These are phyloP conservation scores for Chaetothyriales sp. DNA, from an alignment of 2,329 filamentous ascomycete genomes.

Conservation along the genomic window DNA sequence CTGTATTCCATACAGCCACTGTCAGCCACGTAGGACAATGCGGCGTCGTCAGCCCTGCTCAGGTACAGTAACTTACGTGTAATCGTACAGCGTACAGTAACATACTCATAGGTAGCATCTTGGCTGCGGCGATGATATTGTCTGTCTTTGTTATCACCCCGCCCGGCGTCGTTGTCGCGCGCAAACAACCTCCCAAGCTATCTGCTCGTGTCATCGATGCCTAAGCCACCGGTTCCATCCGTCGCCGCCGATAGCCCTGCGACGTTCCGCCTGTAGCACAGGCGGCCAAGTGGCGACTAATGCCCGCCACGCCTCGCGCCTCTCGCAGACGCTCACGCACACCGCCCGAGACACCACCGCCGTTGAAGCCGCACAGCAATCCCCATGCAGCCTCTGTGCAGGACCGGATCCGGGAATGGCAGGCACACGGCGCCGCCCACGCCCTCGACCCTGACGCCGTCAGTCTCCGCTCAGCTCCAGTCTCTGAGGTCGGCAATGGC, in stretches of 20 bases:
- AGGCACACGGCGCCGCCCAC: conserved; percentile 53
- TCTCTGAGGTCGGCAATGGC: conserved; percentile 5
- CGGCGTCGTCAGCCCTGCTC: background rate
- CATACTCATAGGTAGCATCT: too few species aligned
- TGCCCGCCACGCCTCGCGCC: conserved; percentile 19
- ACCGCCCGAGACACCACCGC: conserved; percentile 2
- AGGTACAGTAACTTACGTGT: background rate
- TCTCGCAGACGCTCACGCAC: conserved; percentile 15
- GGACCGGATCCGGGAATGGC: conserved; percentile 72
- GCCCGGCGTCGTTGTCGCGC: background rate
- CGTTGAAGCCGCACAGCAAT: conserved; percentile 18
- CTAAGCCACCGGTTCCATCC: background rate
- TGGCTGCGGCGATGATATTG: background rate
- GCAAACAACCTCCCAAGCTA: background rate
- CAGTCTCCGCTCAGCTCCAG: conserved; percentile 13
- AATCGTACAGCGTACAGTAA: too few species aligned
- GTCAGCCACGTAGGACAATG: background rate
- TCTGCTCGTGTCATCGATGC: background rate
- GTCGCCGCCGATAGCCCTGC: background rate
- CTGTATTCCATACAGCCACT: background rate
- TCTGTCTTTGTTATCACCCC: background rate
- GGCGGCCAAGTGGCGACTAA: conserved; percentile 1
- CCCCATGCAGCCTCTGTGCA: conserved; percentile 52
- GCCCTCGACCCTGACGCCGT: conserved; percentile 14
- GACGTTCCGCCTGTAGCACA: background rate